These are phyloP conservation scores for Cylindrotheca fusiformis DNA, from an alignment of 108 stramenopile species.

Conservation along the genomic window DNA sequence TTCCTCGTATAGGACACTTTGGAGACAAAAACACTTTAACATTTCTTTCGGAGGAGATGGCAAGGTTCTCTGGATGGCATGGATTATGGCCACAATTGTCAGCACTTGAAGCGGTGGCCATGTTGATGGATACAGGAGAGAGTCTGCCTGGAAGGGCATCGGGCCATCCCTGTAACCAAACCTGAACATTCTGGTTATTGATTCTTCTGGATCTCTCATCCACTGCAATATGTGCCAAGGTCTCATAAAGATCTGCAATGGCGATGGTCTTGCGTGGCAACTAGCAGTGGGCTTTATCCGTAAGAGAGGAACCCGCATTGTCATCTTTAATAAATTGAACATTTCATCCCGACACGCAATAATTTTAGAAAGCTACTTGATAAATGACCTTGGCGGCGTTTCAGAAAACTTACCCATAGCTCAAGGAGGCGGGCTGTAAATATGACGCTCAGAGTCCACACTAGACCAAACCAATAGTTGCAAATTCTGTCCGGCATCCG, in stretches of 20 bases:
- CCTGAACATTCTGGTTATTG: slow-evolving; percentile 32
- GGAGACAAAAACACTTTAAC: slow-evolving; percentile 12
- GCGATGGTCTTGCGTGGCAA: background rate
- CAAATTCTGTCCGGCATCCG: slow-evolving; percentile 21
- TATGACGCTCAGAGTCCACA: slow-evolving; percentile 62
- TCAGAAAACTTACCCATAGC: slow-evolving; percentile 1
- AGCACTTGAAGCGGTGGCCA: slow-evolving; percentile 54
- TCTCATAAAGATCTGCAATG: slow-evolving; percentile 27
- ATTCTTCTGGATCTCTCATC: slow-evolving; percentile 56
- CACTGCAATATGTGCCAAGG: slow-evolving; percentile 44
- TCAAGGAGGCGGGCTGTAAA: background rate
- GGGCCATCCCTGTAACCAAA: background rate
- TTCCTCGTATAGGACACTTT: slow-evolving; percentile 51
- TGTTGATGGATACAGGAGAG: slow-evolving; percentile 65
- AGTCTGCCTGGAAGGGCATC: slow-evolving; percentile 27
- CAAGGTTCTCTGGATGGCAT: slow-evolving; percentile 11
- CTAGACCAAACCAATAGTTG: slow-evolving; percentile 51
- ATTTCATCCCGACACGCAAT: background rate
- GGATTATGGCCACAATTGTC: slow-evolving; percentile 24
- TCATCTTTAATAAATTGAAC: background rate
- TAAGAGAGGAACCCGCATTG: background rate
- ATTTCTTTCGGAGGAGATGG: background rate
- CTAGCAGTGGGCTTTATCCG: background rate
- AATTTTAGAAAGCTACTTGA: background rate
- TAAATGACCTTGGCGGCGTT: background rate